These are phyloP conservation scores for Cryptococcus hybrid DNA, from an alignment of 1,284 basidiomycete species.

Conservation along the genomic window DNA sequence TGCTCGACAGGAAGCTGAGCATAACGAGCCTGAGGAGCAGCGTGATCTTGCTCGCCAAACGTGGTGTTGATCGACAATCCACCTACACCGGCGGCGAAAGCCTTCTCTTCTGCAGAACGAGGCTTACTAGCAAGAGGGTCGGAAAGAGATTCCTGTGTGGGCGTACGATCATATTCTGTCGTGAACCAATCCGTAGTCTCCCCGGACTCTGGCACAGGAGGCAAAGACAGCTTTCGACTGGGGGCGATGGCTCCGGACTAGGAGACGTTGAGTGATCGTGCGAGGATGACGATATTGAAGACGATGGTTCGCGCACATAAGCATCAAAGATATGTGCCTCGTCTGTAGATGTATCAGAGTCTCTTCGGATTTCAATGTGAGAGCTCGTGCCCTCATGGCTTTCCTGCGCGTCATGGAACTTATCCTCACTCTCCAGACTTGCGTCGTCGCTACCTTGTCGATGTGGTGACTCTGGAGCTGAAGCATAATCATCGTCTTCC, in stretches of 20 bases:
- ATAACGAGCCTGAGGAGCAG: conserved; percentile 10
- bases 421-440: conserved; percentile 17
- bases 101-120: background rate
- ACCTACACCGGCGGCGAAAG: background rate
- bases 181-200: conserved; percentile 28
- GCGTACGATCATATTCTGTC: conserved; percentile 35
- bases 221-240: conserved; percentile 21
- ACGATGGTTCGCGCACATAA: conserved; percentile 55
- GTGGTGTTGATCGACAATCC: background rate
- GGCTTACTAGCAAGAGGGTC: background rate
- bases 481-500: conserved; percentile 32
- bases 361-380: conserved; percentile 26
- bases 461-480: conserved; percentile 10
- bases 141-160: conserved; percentile 38
- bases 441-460: conserved; percentile 25
- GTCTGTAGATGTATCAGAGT: conserved; percentile 65
- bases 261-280: conserved; percentile 47
- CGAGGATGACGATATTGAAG: conserved; percentile 48
- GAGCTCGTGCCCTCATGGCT: background rate
- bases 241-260: conserved; percentile 34
- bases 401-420: conserved; percentile 28
- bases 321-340: conserved; percentile 78
- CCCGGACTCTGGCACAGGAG: conserved; percentile 11
- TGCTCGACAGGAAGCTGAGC: conserved; percentile 14
- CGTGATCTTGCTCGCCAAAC: background rate